A percentile compares a stretch with the other conserved stretches of the same genome.
phyloP scores from a whole-genome alignment of 2,329 filamentous ascomycete genomes.

The Monilinia aucupariae region DNA sequence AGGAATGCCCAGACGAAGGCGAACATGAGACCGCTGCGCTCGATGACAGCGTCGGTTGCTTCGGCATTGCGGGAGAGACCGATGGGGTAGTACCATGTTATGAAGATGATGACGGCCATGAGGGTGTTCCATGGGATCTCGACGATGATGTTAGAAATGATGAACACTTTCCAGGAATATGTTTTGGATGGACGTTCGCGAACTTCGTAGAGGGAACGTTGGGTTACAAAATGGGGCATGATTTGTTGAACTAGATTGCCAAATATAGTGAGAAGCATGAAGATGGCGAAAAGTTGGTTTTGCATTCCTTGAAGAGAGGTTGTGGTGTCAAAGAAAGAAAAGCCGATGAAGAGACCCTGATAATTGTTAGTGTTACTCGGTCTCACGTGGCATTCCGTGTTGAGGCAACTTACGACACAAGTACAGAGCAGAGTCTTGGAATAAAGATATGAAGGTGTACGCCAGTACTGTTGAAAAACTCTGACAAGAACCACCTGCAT shows the following conservation, averaged over 20 bases:
- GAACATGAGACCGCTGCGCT: slow-evolving; percentile 75
- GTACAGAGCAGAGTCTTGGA: slow-evolving; percentile 32
- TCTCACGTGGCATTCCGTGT: not conserved
- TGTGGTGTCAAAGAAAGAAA: slow-evolving; percentile 62
- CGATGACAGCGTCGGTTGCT: slow-evolving; percentile 51
- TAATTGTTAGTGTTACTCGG: not conserved
- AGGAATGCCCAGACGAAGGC: slow-evolving; percentile 71
- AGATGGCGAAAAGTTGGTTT: slow-evolving; percentile 68
- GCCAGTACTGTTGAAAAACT: slow-evolving; percentile 61
- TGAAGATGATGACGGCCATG: slow-evolving; percentile 68
- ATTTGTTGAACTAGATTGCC: slow-evolving; percentile 73
- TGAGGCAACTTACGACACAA: slow-evolving; percentile 19
- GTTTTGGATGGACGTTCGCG: slow-evolving; percentile 73
- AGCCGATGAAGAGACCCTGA: slow-evolving; percentile 58
- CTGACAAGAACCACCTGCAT: slow-evolving; percentile 50
- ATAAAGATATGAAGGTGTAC: slow-evolving; percentile 54
- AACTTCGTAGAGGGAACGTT: slow-evolving; percentile 53
- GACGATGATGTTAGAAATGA: slow-evolving; percentile 70
- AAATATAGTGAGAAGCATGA: slow-evolving; percentile 70
- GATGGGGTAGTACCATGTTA: slow-evolving; percentile 82
- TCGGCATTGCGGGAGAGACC: slow-evolving; percentile 63
- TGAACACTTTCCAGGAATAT: slow-evolving; percentile 66
- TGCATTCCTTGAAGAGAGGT: slow-evolving; percentile 59
- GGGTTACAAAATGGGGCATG: slow-evolving; percentile 62
- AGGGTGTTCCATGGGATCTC: slow-evolving; percentile 78